Percentiles rank a stretch among this genome's conserved stretches.
These are phyloP conservation scores for Hypericum perforatum DNA, from an alignment of 345 rosid species.

Conservation along the genomic window DNA sequence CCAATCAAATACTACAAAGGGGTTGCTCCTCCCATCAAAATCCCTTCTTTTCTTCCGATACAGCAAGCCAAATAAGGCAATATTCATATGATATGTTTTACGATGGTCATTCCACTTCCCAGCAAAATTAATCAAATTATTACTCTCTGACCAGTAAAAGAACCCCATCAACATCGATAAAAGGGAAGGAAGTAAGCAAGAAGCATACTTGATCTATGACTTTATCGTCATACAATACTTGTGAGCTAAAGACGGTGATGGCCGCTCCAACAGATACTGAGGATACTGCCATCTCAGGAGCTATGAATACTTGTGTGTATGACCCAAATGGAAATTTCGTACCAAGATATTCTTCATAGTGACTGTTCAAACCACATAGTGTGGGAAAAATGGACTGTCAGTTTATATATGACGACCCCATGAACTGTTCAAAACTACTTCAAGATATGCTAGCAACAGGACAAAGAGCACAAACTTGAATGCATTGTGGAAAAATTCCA, in stretches of 20 bases:
- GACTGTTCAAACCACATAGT: constrained; percentile 35
- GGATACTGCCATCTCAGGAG: constrained; percentile 79
- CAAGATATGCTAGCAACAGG: constrained; percentile 1
- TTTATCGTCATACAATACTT: constrained; percentile 73
- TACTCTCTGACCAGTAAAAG: too few relatives aligned
- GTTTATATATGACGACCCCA: too few relatives aligned
- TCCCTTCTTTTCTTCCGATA: too few relatives aligned
- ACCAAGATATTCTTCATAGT: constrained; percentile 83
- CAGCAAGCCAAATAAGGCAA: too few relatives aligned
- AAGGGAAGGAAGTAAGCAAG: background rate
- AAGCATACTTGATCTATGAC: constrained; percentile 78
- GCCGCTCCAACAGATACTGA: constrained; percentile 76
- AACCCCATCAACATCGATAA: background rate
- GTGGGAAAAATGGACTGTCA: constrained; percentile 5
- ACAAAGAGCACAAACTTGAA: constrained; percentile 48
- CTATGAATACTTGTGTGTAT: constrained; percentile 79
- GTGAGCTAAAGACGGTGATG: constrained; percentile 67
- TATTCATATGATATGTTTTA: too few relatives aligned
- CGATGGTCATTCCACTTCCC: too few relatives aligned
- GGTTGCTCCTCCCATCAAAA: too few relatives aligned
- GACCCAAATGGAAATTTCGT: constrained; percentile 86
- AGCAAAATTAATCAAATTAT: too few relatives aligned
- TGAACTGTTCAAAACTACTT: too few relatives aligned
- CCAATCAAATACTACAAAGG: too few relatives aligned
- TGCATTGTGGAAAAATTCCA: constrained; percentile 77